These are phyloP conservation scores for Ceratobasidium sp. DNA, from an alignment of 1,284 basidiomycete genomes.

Conservation along the genomic window DNA sequence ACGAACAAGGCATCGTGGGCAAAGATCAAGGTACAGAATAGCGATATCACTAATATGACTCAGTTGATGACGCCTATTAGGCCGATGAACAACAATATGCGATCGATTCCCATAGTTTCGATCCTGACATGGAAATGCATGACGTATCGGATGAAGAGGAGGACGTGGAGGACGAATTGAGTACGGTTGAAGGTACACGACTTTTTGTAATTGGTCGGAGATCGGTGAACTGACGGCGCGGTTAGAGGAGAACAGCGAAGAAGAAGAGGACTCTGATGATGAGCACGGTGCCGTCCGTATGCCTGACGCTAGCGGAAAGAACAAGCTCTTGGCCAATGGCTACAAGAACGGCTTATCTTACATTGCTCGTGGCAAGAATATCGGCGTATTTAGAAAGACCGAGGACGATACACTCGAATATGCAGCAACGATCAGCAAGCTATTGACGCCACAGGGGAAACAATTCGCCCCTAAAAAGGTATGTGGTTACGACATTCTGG, in stretches of 20 bases:
- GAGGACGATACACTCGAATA: slow-evolving; percentile 83
- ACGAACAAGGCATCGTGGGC: slow-evolving; percentile 76
- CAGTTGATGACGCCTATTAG: slow-evolving; percentile 47
- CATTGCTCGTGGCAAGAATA: slow-evolving; percentile 92
- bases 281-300: slow-evolving; percentile 48
- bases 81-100: slow-evolving; percentile 81
- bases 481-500: slow-evolving; percentile 43
- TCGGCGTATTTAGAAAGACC: slow-evolving; percentile 93
- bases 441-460: slow-evolving; percentile 82
- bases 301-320: slow-evolving; percentile 65
- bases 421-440: slow-evolving; percentile 84
- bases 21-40: slow-evolving; percentile 74
- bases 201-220: slow-evolving; percentile 4
- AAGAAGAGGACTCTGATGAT: slow-evolving; percentile 63
- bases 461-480: slow-evolving; percentile 87
- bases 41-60: background rate
- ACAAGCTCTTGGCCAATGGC: slow-evolving; percentile 91
- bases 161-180: slow-evolving; percentile 70
- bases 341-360: slow-evolving; percentile 97
- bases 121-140: slow-evolving; percentile 84
- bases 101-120: slow-evolving; percentile 62
- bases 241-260: slow-evolving; percentile 55
- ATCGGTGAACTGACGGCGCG: slow-evolving; percentile 49
- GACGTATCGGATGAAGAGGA: slow-evolving; percentile 74
- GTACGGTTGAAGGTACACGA: slow-evolving; percentile 63